Conservation (phyloP, 2,329 filamentous ascomycete species). For the Fusarium ambrosium region DNA sequence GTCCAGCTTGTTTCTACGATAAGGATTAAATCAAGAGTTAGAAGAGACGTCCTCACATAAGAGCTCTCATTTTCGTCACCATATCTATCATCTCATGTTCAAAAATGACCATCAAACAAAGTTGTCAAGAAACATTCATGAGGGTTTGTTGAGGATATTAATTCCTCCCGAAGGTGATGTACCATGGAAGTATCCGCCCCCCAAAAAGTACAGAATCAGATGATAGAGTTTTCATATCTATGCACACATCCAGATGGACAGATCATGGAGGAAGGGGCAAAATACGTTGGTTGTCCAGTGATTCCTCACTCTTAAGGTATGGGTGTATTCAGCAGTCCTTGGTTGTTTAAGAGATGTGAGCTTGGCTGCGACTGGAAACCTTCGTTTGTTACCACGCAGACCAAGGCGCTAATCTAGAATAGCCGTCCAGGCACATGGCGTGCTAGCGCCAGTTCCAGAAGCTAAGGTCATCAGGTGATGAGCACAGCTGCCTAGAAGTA, state of each 20-base stretch:
- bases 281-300: not conserved
- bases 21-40: not conserved
- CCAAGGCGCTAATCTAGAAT: constrained; percentile 10
- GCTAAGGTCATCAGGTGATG: constrained; percentile 23
- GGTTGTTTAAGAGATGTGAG: not conserved
- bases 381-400: not conserved
- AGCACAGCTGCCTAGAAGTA: constrained; percentile 10
- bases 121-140: not conserved
- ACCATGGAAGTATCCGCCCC: not conserved
- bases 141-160: not conserved
- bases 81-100: not conserved
- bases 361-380: not conserved
- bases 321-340: not conserved
- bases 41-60: not conserved
- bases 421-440: constrained; percentile 15
- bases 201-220: not conserved
- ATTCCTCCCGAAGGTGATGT: not conserved
- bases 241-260: not conserved
- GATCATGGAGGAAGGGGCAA: not conserved
- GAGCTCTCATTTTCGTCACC: not conserved
- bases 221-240: constrained; percentile 56
- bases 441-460: constrained; percentile 6
- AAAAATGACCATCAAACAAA: not conserved
- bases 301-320: not conserved
- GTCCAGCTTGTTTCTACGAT: not conserved